phyloP scores from a whole-genome alignment of 306 rosid species.

The Pyrus bretschneideri region DNA sequence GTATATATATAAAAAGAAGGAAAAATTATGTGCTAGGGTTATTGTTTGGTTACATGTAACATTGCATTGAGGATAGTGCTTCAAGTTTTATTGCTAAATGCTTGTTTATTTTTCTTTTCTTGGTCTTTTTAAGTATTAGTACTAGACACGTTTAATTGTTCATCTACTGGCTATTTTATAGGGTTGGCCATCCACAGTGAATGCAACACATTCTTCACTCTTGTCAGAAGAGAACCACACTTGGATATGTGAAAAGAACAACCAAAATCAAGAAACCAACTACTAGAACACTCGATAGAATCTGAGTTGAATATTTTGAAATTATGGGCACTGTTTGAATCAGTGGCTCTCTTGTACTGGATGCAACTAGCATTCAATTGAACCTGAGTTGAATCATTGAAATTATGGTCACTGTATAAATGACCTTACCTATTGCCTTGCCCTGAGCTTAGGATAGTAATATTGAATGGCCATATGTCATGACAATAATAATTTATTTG shows the following conservation, averaged over 20 bases:
- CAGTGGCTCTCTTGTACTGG: background rate
- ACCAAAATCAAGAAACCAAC: background rate
- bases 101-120: background rate
- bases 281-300: background rate
- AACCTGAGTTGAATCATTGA: background rate
- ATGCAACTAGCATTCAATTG: background rate
- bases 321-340: background rate
- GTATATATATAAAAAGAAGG: no score
- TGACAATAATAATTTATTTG: background rate
- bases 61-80: background rate
- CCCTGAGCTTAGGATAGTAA: background rate
- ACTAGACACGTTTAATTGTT: background rate
- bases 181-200: background rate
- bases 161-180: background rate
- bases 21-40: background rate
- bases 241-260: background rate
- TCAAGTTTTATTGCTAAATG: background rate
- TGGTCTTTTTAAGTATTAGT: background rate
- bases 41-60: background rate
- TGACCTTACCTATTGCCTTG: background rate
- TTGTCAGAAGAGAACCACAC: background rate
- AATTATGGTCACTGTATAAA: background rate
- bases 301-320: background rate
- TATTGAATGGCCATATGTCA: background rate
- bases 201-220: background rate